Evolutionary conservation across 2,329 filamentous ascomycete genomes (phyloP), one percentile per base, ranked within the genome.

Genomic region (Talaromyces sp.): DNA sequence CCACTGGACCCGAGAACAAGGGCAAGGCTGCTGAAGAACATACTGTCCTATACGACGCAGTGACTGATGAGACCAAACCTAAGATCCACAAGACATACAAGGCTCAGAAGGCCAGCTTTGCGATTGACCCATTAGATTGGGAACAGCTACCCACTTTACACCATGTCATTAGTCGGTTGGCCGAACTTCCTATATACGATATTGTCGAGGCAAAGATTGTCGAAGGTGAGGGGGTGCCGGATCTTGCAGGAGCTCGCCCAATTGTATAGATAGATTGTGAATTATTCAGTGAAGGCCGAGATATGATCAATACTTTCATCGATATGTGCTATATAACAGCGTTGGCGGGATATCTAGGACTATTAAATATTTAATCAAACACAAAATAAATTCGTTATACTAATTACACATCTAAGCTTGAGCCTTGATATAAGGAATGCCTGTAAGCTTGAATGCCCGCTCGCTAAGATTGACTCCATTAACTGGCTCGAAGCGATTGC

Each of bases 61-160:
- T 22, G 33, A 16, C 41, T 2, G 14, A 39, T 14, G 37, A 33
- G 9, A 24, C 43, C 4, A 60, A 59, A n/a, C 14, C 52, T 2
- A 48, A 31, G 24, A 14, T 45, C 3, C 54, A 35, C 69, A 75
- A 71, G 67, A 78, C 79, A 27, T 73, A 73, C 41, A 74, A 75
- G 59, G 75, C 82, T 0, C 72, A 70, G 1, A 78, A 78, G 13
- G 82, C 82, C 0, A 77, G 70, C 2, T 73, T 88, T 60, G 73
- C 76, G 60, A 81, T 87, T 62, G 78, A 85, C 45, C 76, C 75
- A 0, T 68, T 82, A 16, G 81, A 85, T 68, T 85, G 82, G 85
- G 76, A 85, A 56, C 76, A 74, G 4, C 71, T 89, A 65, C 87
- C 87, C 0, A 89, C 86, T 2, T 74, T 89, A 61, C 85, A 89